Conservation (phyloP, 257 asterid genomes). For the Salvia hispanica region DNA sequence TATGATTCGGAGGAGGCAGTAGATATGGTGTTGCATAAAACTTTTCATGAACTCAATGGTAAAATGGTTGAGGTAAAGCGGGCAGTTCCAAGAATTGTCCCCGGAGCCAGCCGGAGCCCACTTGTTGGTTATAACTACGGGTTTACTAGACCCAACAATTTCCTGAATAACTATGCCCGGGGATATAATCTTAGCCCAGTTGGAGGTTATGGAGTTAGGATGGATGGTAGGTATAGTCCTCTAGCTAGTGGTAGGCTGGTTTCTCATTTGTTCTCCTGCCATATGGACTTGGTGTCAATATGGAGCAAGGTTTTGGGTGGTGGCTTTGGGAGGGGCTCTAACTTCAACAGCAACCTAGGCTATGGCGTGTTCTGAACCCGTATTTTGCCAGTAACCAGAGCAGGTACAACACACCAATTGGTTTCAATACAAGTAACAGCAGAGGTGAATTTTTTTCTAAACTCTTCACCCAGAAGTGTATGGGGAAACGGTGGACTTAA, state of each 20-base stretch:
- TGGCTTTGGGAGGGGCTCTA: constrained; percentile 3
- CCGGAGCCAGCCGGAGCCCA: constrained; percentile 58
- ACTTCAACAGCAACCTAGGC: constrained; percentile 59
- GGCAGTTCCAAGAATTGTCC: too few species aligned
- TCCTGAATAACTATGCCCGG: constrained; percentile 55
- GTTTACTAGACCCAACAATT: constrained; percentile 55
- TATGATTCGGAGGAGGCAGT: too few species aligned
- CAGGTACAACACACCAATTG: constrained; percentile 69
- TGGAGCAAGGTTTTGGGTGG: constrained; percentile 63
- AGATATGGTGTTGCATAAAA: too few species aligned
- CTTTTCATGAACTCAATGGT: too few species aligned
- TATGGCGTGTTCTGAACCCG: constrained; percentile 65
- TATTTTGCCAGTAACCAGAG: constrained; percentile 55
- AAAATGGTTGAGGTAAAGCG: too few species aligned
- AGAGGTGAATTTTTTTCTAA: too few species aligned
- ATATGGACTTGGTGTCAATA: constrained; percentile 63
- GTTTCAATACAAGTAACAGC: constrained; percentile 47
- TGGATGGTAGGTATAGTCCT: constrained; percentile 67
- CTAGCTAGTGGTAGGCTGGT: constrained; percentile 53
- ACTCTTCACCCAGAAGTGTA: too few species aligned
- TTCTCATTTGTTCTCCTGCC: constrained; percentile 50
- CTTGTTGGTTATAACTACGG: constrained; percentile 62
- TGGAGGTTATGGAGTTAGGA: constrained; percentile 65
- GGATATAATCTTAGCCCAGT: constrained; percentile 59
- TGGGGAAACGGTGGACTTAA: constrained; percentile 64